Evolutionary conservation across 768 basidiomycete genomes (phyloP).

Genomic region (Rhodocollybia butyracea): DNA sequence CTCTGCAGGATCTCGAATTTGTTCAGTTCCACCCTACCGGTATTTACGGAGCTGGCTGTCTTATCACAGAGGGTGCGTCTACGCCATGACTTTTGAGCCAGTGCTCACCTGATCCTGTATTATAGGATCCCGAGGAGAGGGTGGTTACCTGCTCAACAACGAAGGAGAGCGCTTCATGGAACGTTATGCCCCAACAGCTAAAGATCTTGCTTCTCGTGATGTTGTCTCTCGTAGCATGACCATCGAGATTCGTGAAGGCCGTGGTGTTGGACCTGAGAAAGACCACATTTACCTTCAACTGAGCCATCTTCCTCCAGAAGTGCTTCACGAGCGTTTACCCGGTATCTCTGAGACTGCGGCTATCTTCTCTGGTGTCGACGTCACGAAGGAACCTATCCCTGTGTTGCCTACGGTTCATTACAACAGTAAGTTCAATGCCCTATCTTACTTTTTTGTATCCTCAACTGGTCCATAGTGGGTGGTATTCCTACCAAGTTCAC

Average conservation of each 20-base stretch:
- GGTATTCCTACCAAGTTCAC: slow-evolving; percentile 99
- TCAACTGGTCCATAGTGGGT: slow-evolving; percentile 89
- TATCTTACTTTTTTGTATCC: slow-evolving; percentile 14
- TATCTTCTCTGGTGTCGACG: slow-evolving; percentile 98
- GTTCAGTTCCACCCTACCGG: slow-evolving; percentile 99
- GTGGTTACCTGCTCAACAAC: slow-evolving; percentile 96
- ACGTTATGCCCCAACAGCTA: slow-evolving; percentile 98
- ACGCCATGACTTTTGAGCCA: background rate
- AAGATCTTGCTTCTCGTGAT: slow-evolving; percentile 98
- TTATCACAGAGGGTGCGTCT: slow-evolving; percentile 89
- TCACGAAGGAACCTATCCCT: slow-evolving; percentile 99
- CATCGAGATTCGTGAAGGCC: slow-evolving; percentile 96
- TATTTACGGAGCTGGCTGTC: slow-evolving; percentile 98
- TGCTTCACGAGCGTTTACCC: slow-evolving; percentile 94
- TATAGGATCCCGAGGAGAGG: slow-evolving; percentile 95
- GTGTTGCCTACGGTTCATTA: slow-evolving; percentile 98
- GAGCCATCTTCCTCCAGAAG: slow-evolving; percentile 93
- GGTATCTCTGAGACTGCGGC: slow-evolving; percentile 99
- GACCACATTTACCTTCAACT: slow-evolving; percentile 97
- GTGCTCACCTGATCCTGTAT: slow-evolving; percentile 1
- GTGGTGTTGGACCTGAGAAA: slow-evolving; percentile 97
- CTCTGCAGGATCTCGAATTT: slow-evolving; percentile 96
- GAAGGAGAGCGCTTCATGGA: slow-evolving; percentile 99
- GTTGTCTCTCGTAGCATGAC: slow-evolving; percentile 99
- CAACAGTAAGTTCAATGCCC: slow-evolving; percentile 60